Base-by-base conservation (phyloP, 108 stramenopile genomes). In the Cafeteria roenbergensis region DNA sequence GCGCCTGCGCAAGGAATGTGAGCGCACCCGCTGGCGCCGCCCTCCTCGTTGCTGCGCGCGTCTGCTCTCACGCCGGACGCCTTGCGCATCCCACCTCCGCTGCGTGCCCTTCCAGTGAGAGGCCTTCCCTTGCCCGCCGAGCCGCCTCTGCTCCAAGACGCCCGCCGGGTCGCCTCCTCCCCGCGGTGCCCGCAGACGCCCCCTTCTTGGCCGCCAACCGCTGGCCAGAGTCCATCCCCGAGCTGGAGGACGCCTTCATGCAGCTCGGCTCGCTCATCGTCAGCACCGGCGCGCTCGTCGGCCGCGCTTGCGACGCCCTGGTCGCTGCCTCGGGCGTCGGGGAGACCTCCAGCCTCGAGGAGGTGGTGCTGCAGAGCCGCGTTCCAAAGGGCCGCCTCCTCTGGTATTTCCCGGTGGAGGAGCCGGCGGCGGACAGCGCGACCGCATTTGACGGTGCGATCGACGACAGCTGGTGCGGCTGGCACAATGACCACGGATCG, bases 341-440 rank as follows among this genome's bases (percentile, higher is more conserved):
- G n/a, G n/a, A n/a, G n/a, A n/a, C n/a, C n/a, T n/a, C n/a, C n/a
- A n/a, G 74, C 55, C 63, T 90, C 50, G 68, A 74, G 35, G 64
- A 66, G 21, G 73, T 88, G 35, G 63, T 92, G n/a, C 69, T 62
- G 26, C 57, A 83, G 57, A 76, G 76, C 30, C 80, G 78, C 55
- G 84, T 77, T 62, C 78, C 81, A 52, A 94, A 96, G 69, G 95
- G 84, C 6, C 82, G 95, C 3, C 77, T 96, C 0, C 78, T 96
- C 30, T 89, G 94, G 63, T 96, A 96, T 75, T 96, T 89, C 74
- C 84, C 82, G 17, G 12, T 34, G 35, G 32, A 12, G 0, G 35
- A 25, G 31, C 50, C 37, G 24, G 26, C 25, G 54, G 64, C 63
- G 8, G 34, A 32, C 14, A 56, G 2, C 24, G 29, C 35, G 21